These are phyloP conservation scores for Penicillium sp. DNA, from an alignment of 2,329 filamentous ascomycete genomes.

Conservation along the genomic window DNA sequence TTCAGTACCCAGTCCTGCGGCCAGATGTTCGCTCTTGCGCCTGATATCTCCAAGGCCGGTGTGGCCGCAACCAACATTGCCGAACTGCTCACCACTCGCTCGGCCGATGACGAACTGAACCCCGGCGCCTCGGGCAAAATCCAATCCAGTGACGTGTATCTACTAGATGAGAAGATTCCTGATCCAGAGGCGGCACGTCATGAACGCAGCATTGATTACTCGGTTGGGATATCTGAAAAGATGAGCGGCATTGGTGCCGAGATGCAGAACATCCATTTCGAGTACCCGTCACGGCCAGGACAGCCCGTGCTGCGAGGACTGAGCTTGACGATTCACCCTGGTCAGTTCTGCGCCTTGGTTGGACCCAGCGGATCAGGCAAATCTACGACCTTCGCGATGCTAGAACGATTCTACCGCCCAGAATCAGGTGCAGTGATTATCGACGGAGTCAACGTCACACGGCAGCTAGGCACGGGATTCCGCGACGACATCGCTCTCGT, in stretches of 20 bases:
- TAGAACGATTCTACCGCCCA: conserved; percentile 57
- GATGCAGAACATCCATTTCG: conserved; percentile 61
- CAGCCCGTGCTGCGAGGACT: conserved; percentile 57
- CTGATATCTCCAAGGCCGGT: conserved; percentile 66
- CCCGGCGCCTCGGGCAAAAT: conserved; percentile 11
- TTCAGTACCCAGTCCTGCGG: conserved; percentile 71
- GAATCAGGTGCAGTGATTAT: conserved; percentile 52
- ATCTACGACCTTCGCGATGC: conserved; percentile 60
- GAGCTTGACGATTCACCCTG: conserved; percentile 56
- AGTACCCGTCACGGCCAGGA: conserved; percentile 63
- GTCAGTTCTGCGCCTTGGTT: conserved; percentile 63
- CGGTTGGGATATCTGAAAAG: conserved; percentile 7
- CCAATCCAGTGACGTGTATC: conserved; percentile 5
- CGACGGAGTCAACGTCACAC: conserved; percentile 49
- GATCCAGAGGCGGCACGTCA: conserved; percentile 28
- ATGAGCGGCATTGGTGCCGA: conserved; percentile 48
- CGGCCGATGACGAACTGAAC: conserved; percentile 25
- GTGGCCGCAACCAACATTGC: conserved; percentile 59
- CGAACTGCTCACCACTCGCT: conserved; percentile 36
- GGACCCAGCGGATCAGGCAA: conserved; percentile 67
- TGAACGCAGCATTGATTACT: background rate
- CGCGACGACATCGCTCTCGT: conserved; percentile 48
- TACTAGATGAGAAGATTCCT: conserved; percentile 23
- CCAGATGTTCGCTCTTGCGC: conserved; percentile 71
- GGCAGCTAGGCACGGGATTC: conserved; percentile 36